These are phyloP conservation scores for Conticribra weissflogii DNA, from an alignment of 108 stramenopile genomes.

Conservation along the genomic window DNA sequence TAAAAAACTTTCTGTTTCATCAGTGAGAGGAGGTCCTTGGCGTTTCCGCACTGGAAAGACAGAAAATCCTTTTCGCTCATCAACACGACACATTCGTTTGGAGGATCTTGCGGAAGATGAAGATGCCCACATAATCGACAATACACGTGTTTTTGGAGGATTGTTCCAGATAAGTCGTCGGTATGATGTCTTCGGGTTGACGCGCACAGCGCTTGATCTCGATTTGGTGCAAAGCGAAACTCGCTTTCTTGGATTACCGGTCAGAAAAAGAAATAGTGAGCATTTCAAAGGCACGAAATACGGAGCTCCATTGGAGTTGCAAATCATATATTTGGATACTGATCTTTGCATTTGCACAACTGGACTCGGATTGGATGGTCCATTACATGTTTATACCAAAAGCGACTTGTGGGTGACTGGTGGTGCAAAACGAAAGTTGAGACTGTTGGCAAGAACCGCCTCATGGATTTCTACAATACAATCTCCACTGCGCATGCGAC, in stretches of 20 bases:
- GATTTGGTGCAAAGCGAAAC: conserved; percentile 43
- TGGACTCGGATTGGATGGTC: conserved; percentile 36
- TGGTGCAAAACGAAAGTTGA: conserved; percentile 45
- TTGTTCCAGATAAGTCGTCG: conserved; percentile 27
- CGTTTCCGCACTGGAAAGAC: conserved; percentile 42
- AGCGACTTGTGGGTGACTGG: conserved; percentile 47
- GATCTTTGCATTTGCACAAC: conserved; percentile 65
- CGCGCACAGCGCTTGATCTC: conserved; percentile 55
- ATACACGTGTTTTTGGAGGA: conserved; percentile 49
- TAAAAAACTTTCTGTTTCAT: conserved; percentile 2
- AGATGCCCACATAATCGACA: conserved; percentile 57
- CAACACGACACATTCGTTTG: conserved; percentile 55
- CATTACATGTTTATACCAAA: conserved; percentile 66
- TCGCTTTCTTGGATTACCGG: conserved; percentile 23
- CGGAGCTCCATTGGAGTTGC: conserved; percentile 46
- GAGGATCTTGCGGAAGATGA: conserved; percentile 60
- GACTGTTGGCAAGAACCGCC: conserved; percentile 31
- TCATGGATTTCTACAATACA: conserved; percentile 35
- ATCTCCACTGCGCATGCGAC: conserved; percentile 48
- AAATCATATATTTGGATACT: conserved; percentile 61
- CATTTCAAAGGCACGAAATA: conserved; percentile 38
- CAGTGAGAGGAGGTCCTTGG: conserved; percentile 46
- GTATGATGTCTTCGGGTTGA: conserved; percentile 55
- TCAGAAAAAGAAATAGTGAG: conserved; percentile 20
- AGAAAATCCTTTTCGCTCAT: conserved; percentile 53